Evolutionary conservation across 129 eudicot genomes (phyloP), one percentile per base, ranked within the genome.

Genomic region (Dittrichia graveolens): DNA sequence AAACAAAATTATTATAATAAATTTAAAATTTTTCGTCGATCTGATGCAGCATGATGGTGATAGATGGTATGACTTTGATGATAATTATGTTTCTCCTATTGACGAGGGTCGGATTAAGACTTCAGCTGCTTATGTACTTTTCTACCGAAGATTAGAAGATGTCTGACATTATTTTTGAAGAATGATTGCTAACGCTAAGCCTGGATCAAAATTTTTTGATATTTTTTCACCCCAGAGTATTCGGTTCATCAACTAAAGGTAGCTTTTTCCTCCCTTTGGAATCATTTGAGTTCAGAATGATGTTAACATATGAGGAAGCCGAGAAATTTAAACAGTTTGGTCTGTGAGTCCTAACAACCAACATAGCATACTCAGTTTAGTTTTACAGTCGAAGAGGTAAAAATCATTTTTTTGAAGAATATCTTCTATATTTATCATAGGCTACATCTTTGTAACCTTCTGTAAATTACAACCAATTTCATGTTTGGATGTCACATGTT

Each of bases 1-100:
- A 39, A 42, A 64, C 12, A 65, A 18, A 18, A 4, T 44, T 31
- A 19, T 56, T 18, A 31, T 2, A 57, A 57, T 24, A 57, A 7
- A 8, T n/a, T 57, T 75, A 3, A 69, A 15, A 50, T 48, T 61
- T 61, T 16, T 41, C 7, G 1, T 61, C 70, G 35, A 70, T 78
- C 3, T 62, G 54, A 75, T 86, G 86, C 66, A 91, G 97, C 97
- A 88, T 64, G 97, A 88, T n/a, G 97, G 93, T 24, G 84, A 79
- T 71, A 78, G 71, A 68, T 91, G 97, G 97, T 91, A 86, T 31
- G 91, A 91, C 87, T 91, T 91, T 47, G 97, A 91, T 31, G 97
- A 91, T 75, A 81, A 88, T 82, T 81, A 81, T 77, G 97, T 91
- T 42, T 91, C 84, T 61, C 89, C 87, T 7, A 88, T 91, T 18